These are phyloP conservation scores for Delphinella strobiligena DNA, from an alignment of 2,329 filamentous ascomycete genomes.

Conservation along the genomic window DNA sequence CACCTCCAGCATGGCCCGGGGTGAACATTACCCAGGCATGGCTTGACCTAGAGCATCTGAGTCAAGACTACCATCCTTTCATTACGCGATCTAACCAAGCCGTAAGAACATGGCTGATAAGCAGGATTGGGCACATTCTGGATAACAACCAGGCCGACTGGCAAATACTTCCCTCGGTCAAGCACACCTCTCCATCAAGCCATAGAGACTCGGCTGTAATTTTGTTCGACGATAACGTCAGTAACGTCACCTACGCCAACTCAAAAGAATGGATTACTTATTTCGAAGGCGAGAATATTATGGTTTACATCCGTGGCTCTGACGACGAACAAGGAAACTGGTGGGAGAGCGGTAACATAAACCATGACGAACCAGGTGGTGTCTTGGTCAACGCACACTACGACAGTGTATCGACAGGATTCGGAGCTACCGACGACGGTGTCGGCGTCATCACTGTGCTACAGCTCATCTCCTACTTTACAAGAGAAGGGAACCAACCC, in stretches of 20 bases:
- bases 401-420: constrained; percentile 85
- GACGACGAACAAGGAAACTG: constrained; percentile 59
- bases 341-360: constrained; percentile 43
- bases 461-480: constrained; percentile 80
- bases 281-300: constrained; percentile 85
- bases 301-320: constrained; percentile 78
- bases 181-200: constrained; percentile 3
- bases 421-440: constrained; percentile 87
- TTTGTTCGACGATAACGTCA: constrained; percentile 65
- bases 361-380: constrained; percentile 45
- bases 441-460: constrained; percentile 78
- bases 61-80: constrained; percentile 69
- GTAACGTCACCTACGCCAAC: constrained; percentile 56
- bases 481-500: constrained; percentile 54
- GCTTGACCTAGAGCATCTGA: constrained; percentile 68
- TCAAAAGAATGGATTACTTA: constrained; percentile 43
- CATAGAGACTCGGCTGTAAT: constrained; percentile 26
- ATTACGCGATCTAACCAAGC: constrained; percentile 76
- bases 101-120: constrained; percentile 64
- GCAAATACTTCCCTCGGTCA: constrained; percentile 4
- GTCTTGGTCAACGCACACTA: constrained; percentile 93
- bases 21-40: constrained; percentile 79
- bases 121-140: constrained; percentile 59
- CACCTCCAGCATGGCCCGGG: constrained; percentile 39
- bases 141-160: constrained; percentile 44